phyloP scores from a whole-genome alignment of 805 yeast genomes.

The Clavispora asparagi region DNA sequence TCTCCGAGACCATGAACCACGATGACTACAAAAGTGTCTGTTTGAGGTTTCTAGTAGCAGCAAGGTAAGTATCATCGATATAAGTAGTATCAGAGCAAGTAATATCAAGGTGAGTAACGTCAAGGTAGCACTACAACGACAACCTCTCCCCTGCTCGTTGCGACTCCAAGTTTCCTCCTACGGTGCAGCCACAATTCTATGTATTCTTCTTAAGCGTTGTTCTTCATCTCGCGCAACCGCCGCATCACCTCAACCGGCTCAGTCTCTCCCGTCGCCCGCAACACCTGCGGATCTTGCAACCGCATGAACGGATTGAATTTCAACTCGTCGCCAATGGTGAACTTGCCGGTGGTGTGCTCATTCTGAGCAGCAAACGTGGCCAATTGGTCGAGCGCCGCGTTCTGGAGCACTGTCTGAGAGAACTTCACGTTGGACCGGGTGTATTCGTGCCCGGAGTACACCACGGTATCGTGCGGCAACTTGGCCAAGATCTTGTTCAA shows the following conservation, averaged over 20 bases:
- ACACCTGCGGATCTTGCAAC: constrained; percentile 57
- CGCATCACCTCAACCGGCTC: constrained; percentile 60
- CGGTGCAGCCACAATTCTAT: background rate
- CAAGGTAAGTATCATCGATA: no score
- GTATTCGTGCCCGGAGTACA: constrained; percentile 96
- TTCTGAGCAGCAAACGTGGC: constrained; percentile 45
- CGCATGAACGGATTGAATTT: constrained; percentile 88
- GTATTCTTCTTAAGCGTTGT: constrained; percentile 27
- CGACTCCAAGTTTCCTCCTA: no score
- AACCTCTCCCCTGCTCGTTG: no score
- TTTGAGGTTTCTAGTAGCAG: no score
- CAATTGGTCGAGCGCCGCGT: constrained; percentile 51
- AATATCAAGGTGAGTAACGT: no score
- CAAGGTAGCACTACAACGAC: no score
- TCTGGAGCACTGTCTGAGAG: constrained; percentile 56
- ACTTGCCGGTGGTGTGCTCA: constrained; percentile 79
- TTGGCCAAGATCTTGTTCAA: constrained; percentile 53
- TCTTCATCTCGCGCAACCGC: constrained; percentile 71
- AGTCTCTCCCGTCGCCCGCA: constrained; percentile 49
- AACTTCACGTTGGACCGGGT: constrained; percentile 78
- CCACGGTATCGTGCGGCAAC: constrained; percentile 65
- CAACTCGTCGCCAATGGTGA: constrained; percentile 80
- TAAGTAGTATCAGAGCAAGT: no score
- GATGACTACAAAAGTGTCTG: no score
- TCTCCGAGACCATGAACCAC: no score